Base-by-base conservation (phyloP, 1,139 yeast species). In the Saccharomyces hybrid region DNA sequence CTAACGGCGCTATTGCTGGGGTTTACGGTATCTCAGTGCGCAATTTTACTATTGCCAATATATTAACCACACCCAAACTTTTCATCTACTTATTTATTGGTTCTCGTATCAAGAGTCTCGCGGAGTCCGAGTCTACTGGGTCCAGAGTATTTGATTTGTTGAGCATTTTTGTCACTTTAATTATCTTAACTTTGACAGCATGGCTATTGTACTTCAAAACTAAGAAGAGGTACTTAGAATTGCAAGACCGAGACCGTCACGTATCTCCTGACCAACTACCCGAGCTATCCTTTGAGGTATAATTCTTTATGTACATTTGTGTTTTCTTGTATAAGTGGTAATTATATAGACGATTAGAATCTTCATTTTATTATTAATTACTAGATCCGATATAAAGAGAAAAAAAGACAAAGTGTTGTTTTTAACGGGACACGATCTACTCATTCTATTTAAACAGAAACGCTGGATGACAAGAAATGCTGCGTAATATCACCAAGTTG, bases 1-100 rank as follows among this genome's bases (percentile, higher is more conserved):
- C 95, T 0, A 93, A 93, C 66, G 98, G 97, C 3, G 97, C 96
- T 0, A 76, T 93, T 61, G 93, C 95, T 4, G 86, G 93, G 2
- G 80, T 91, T 24, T 96, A 95, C 0, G 86, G 88, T 31, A 77
- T 90, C 16, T 75, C 84, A 0, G 73, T 83, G 1, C 57, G 70
- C 50, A 81, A 84, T 29, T 93, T 86, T 68, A 75, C 84, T 6
- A 68, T 83, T 47, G 96, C 97, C 0, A 85, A 93, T 14, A 63
- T 82, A 0, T 66, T 88, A 28, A 83, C 96, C 0, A 81, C 95
- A 0, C 98, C 98, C 2, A 91, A 93, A 68, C 73, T 88, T 58
- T 68, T 88, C 42, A 76, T 89, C 55, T 91, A 87, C 65, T 73
- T 88, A 6, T 91, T 89, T 66, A 81, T 90, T 50, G 99, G 98